Base-by-base conservation (phyloP, 2,329 filamentous ascomycete species). In the Sordariomycetes sp. region DNA sequence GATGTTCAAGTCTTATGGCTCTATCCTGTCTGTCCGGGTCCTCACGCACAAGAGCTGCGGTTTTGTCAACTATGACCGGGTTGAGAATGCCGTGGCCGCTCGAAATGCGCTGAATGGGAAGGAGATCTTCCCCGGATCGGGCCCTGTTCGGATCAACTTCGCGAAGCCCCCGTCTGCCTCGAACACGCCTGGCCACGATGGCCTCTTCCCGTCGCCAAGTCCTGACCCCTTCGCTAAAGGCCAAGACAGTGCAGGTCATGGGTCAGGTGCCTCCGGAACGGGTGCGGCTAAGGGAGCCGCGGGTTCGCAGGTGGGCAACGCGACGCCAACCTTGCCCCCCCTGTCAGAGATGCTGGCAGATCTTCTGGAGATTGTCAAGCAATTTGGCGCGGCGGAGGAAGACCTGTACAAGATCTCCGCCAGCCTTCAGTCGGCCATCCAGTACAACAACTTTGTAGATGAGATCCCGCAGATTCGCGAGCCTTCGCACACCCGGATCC, bases 41-140 rank as follows among this genome's bases (percentile, higher is more conserved):
- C 79, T 99, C 61, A 97, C 94, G 0, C 91, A 99, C 77, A 99
- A 99, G 79, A 97, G 96, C 73, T 99, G 94, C 69, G 94, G 93
- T 3, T 99, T 99, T 65, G 93, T 99, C 69, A 99, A 99, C 72
- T 99, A 96, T 67, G 91, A 97, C 72, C 87, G 84, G 60, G 75
- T 94, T 34, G 92, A 97, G 63, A 96, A 90, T 69, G 94, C 94
- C 59, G 86, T 97, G 46, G 86, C 90, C 60, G 94, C 94, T 18
- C 95, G 93, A 70, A 85, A 85, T 16, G 81, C 86, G 68, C 86
- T 96, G 73, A 97, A 97, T 67, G 91, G 91, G 66, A 97, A 96
- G 72, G 94, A 99, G 71, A 97, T 99, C 61, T 99, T 99, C 76
- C 94, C 94, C 10, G 94, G 94, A 58, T 92, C 92, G 59, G 94